Percentiles rank a stretch among this genome's conserved stretches.
These are phyloP conservation scores for Nyctanthes arbortristis DNA, from an alignment of 257 asterid genomes.

Conservation along the genomic window DNA sequence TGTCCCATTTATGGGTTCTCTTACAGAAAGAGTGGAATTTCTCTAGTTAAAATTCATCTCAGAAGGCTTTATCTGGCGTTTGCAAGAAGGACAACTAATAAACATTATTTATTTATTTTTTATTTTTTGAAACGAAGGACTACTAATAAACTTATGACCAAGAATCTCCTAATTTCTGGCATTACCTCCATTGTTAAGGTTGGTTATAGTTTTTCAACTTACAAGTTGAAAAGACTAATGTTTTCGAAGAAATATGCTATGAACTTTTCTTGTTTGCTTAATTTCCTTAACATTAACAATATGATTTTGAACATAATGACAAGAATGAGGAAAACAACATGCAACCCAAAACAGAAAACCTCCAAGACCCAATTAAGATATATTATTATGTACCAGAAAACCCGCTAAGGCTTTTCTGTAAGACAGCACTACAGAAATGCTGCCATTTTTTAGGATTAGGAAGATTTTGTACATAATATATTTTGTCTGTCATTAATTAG, in stretches of 20 bases:
- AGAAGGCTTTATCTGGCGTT: background rate
- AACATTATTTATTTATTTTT: too few relatives aligned
- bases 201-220: slow-evolving; percentile 28
- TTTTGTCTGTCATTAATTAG: slow-evolving; percentile 9
- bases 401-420: too few relatives aligned
- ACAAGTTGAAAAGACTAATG: too few relatives aligned
- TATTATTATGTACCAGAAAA: too few relatives aligned
- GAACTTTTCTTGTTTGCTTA: background rate
- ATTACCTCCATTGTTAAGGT: slow-evolving; percentile 49
- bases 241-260: background rate
- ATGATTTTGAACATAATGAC: slow-evolving; percentile 30
- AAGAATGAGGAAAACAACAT: slow-evolving; percentile 34
- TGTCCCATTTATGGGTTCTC: background rate
- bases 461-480: slow-evolving; percentile 44
- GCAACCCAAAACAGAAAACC: slow-evolving; percentile 51
- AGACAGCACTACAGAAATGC: slow-evolving; percentile 51
- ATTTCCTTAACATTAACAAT: background rate
- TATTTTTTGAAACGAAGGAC: too few relatives aligned
- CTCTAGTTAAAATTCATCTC: background rate
- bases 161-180: slow-evolving; percentile 29
- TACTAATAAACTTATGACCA: slow-evolving; percentile 50
- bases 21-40: too few relatives aligned
- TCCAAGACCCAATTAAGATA: slow-evolving; percentile 66
- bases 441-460: slow-evolving; percentile 40
- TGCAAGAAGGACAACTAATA: slow-evolving; percentile 77